Conservation (phyloP, 805 yeast species). For the Candida golubevii region DNA sequence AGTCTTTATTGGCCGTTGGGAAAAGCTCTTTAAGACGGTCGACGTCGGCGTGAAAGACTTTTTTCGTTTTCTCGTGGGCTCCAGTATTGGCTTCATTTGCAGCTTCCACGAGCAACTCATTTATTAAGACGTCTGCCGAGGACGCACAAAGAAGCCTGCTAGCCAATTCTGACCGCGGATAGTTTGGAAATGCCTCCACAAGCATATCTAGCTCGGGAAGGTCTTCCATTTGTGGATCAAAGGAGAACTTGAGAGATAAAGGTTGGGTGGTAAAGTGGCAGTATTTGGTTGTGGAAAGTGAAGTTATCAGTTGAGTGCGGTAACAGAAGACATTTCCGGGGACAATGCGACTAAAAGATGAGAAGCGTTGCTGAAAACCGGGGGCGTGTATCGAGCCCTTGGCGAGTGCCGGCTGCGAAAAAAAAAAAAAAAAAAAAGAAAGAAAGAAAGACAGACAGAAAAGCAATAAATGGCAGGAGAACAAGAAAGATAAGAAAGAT, state of each 20-base stretch:
- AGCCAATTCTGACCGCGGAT: conserved; percentile 24
- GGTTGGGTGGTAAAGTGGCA: neutral
- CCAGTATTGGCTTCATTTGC: neutral
- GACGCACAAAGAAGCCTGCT: conserved; percentile 22
- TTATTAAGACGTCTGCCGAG: conserved; percentile 23
- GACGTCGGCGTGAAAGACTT: conserved; percentile 14
- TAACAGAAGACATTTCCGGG: too few species aligned
- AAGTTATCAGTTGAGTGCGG: too few species aligned
- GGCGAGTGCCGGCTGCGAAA: too few species aligned
- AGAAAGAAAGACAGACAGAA: too few species aligned
- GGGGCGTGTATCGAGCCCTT: too few species aligned
- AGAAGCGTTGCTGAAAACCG: too few species aligned
- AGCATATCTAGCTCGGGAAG: conserved; percentile 19
- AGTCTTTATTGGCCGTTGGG: conserved; percentile 34
- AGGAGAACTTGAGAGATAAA: neutral
- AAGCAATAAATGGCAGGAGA: too few species aligned
- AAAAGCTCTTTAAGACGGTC: conserved; percentile 39
- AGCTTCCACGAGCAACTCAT: conserved; percentile 20
- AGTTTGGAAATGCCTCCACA: conserved; percentile 26
- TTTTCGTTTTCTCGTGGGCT: neutral
- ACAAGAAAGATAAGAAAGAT: too few species aligned
- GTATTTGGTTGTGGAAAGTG: neutral
- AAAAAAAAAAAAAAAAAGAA: too few species aligned
- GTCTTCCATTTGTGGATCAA: conserved; percentile 3
- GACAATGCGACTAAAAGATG: too few species aligned